Base-by-base conservation (phyloP, 1,284 basidiomycete genomes). In the Entoloma clypeatum region DNA sequence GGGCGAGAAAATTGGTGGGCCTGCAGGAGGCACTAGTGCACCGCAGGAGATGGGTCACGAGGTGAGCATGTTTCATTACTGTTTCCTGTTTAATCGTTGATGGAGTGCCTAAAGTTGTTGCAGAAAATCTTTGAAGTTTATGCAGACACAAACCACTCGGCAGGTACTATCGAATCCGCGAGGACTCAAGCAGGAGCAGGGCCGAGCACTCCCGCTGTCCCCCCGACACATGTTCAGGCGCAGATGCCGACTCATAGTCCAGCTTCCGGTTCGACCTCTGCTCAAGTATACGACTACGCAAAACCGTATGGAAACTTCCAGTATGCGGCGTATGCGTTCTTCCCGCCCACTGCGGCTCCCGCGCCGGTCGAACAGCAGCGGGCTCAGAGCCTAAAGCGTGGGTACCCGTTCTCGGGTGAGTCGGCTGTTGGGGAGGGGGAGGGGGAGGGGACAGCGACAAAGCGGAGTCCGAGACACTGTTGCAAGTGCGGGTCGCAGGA, bases 401-500 rank as follows among this genome's bases (percentile, higher is more conserved):
- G 47, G 8, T 55, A 54, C 42, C 52, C 55, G 1, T 55, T 54
- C 36, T 10, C 17, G 9, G 40, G 29, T 3, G 32, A 35, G 7
- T 26, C 30, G 35, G 42, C 33, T 38, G 43, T 8, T 13, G 39
- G n/a, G 9, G 33, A 31, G 10, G 29, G 30, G 4, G 34, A 32
- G 22, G 47, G 36, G 3, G 7, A 33, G 2, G 42, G 45, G 28
- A 48, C 39, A 21, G 38, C 33, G 39, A 39, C 30, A 28, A 68
- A 67, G 47, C 57, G 71, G 7, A 67, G 60, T 43, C 71, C 71
- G 34, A 52, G 74, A 11, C 73, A 74, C 47, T 75, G 83, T 53
- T 79, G 79, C 56, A 86, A 86, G 63, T 86, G 83, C 45, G 83
- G 83, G 8, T 79, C 74, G 31, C 77, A 81, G 58, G 77, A 82